A percentile compares a stretch with the other conserved stretches of the same genome.
phyloP scores from a whole-genome alignment of 805 yeast genomes.

The Lipomyces lipofer region DNA sequence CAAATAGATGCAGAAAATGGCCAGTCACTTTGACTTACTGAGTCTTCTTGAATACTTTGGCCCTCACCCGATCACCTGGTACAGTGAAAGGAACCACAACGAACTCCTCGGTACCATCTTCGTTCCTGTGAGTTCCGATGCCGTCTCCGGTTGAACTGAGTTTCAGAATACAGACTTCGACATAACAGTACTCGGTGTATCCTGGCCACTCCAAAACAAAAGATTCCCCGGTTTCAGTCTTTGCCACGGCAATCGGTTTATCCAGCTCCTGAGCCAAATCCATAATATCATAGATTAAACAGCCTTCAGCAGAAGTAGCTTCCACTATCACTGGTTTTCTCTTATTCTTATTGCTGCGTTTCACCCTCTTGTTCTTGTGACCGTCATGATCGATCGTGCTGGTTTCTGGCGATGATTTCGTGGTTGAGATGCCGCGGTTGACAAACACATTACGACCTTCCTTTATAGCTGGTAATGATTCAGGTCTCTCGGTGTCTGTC shows the following conservation, averaged over 20 bases:
- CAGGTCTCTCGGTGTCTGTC: not conserved
- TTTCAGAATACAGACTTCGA: slow-evolving; percentile 58
- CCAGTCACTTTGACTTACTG: too few species aligned
- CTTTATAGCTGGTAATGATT: not conserved
- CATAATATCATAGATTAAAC: slow-evolving; percentile 70
- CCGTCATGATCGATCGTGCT: too few species aligned
- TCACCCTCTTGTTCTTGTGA: slow-evolving; percentile 5
- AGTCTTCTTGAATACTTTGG: slow-evolving; percentile 68
- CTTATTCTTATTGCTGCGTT: slow-evolving; percentile 49
- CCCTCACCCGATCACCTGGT: slow-evolving; percentile 77
- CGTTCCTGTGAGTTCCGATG: slow-evolving; percentile 65
- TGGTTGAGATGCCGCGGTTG: too few species aligned
- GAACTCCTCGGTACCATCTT: slow-evolving; percentile 55
- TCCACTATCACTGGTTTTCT: slow-evolving; percentile 57
- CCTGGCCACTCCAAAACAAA: slow-evolving; percentile 57
- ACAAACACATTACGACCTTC: not conserved
- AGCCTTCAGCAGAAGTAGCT: slow-evolving; percentile 78
- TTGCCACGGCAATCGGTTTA: slow-evolving; percentile 50
- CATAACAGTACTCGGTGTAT: slow-evolving; percentile 55
- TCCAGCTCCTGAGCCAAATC: slow-evolving; percentile 50
- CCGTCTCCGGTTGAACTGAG: slow-evolving; percentile 88
- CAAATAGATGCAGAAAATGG: slow-evolving; percentile 43
- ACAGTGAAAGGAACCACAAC: slow-evolving; percentile 82
- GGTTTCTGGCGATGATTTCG: not conserved
- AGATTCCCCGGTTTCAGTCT: slow-evolving; percentile 55